These are phyloP conservation scores for Macrolepiota fuliginosa DNA, from an alignment of 768 basidiomycete genomes.

Conservation along the genomic window DNA sequence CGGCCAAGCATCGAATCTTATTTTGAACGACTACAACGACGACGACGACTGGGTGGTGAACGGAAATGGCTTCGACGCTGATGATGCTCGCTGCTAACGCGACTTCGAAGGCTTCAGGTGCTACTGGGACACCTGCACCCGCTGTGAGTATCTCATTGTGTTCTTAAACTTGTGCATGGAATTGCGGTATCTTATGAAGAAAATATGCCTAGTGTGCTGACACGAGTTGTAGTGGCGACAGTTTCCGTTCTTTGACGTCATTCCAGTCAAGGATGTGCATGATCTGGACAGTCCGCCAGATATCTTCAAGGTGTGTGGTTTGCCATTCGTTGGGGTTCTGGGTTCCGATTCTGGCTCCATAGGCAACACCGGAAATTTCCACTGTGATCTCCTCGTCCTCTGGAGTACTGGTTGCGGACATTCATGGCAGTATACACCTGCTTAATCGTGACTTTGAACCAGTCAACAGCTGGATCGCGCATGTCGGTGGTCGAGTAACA, in stretches of 20 bases:
- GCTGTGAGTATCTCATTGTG: neutral
- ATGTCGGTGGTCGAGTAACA: slow-evolving; percentile 76
- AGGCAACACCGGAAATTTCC: slow-evolving; percentile 74
- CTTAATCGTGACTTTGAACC: slow-evolving; percentile 75
- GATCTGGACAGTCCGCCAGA: slow-evolving; percentile 75
- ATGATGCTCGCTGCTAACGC: slow-evolving; percentile 25
- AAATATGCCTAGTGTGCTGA: neutral
- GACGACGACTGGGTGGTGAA: neutral
- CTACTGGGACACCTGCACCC: slow-evolving; percentile 1
- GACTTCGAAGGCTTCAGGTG: slow-evolving; percentile 17
- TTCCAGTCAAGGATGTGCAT: slow-evolving; percentile 74
- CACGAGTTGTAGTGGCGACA: slow-evolving; percentile 67
- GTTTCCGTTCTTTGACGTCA: slow-evolving; percentile 85
- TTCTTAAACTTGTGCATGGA: slow-evolving; percentile 7
- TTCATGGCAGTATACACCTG: slow-evolving; percentile 79
- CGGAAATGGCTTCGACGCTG: slow-evolving; percentile 29
- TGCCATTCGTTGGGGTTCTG: neutral
- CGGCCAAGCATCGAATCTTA: neutral
- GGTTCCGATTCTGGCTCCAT: neutral
- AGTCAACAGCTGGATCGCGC: slow-evolving; percentile 73
- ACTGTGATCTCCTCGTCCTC: slow-evolving; percentile 58
- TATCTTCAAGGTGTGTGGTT: slow-evolving; percentile 61
- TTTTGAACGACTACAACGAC: neutral
- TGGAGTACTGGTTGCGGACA: slow-evolving; percentile 79
- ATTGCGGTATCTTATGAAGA: neutral